Evolutionary conservation across 2,329 filamentous ascomycete species (phyloP).

Genomic region (Lachnellula suecica): DNA sequence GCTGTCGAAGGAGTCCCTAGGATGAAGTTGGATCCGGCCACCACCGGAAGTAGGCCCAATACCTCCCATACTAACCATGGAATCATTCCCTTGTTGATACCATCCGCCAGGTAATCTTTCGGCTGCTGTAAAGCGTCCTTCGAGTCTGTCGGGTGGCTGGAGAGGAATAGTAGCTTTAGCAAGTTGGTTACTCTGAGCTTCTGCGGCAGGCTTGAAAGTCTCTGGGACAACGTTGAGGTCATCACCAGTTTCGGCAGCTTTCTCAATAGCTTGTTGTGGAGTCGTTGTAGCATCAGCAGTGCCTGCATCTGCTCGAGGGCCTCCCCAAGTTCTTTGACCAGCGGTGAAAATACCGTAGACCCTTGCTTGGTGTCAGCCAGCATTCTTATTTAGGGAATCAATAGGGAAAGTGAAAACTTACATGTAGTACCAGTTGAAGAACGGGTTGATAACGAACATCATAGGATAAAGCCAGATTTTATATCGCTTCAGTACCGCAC

Average conservation of each 20-base stretch:
- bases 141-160: conserved; percentile 70
- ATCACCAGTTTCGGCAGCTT: conserved; percentile 75
- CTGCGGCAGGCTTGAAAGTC: conserved; percentile 67
- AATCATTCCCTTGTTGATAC: conserved; percentile 70
- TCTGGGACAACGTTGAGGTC: conserved; percentile 89
- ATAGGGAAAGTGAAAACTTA: not conserved
- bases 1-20: conserved; percentile 67
- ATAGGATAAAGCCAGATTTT: conserved; percentile 94
- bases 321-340: conserved; percentile 92
- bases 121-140: conserved; percentile 76
- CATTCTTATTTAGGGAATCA: not conserved
- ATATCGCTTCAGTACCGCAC: conserved; percentile 78
- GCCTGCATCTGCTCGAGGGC: conserved; percentile 85
- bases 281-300: conserved; percentile 74
- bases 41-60: conserved; percentile 27
- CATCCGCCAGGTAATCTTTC: conserved; percentile 66
- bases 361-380: not conserved
- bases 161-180: conserved; percentile 56
- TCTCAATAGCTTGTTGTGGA: conserved; percentile 79
- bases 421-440: conserved; percentile 99
- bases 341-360: conserved; percentile 95
- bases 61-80: conserved; percentile 56
- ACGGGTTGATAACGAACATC: conserved; percentile 94
- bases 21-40: conserved; percentile 42
- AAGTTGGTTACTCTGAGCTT: conserved; percentile 48